phyloP scores from a whole-genome alignment of 2,329 filamentous ascomycete species.

The Pseudocercospora fuligena region DNA sequence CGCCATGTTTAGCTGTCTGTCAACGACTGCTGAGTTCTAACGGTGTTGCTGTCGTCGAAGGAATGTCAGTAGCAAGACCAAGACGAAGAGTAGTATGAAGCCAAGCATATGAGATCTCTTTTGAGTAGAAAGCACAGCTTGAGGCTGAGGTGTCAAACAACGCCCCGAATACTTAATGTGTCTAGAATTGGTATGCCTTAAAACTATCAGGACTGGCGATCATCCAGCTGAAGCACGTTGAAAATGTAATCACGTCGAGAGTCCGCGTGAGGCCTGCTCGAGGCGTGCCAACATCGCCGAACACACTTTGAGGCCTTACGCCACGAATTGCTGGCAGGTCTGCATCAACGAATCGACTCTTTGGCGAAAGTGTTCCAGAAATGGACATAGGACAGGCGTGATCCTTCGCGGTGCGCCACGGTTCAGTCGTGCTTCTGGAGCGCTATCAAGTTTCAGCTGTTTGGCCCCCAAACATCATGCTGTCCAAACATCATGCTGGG shows the following conservation, averaged over 20 bases:
- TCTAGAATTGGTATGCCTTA: background rate
- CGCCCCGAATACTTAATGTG: background rate
- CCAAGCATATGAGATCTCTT: background rate
- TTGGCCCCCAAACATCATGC: background rate
- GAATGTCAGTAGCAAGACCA: background rate
- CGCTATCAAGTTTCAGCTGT: background rate
- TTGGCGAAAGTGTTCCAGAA: background rate
- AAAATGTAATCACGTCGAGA: background rate
- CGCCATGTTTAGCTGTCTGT: background rate
- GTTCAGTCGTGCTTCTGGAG: background rate
- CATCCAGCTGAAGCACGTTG: background rate
- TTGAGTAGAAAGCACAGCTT: background rate
- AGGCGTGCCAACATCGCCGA: background rate
- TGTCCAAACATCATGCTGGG: background rate
- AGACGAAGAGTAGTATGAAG: background rate
- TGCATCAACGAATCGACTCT: background rate
- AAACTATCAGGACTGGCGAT: background rate
- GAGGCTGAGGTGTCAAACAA: background rate
- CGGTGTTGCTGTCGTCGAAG: background rate
- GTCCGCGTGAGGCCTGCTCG: background rate
- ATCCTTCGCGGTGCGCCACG: background rate
- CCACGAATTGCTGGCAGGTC: background rate
- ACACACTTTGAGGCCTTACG: background rate
- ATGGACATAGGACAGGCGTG: background rate
- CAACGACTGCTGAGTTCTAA: background rate